Percentiles rank a stretch among this genome's conserved stretches.
Evolutionary conservation across 129 eudicot species (phyloP).

Genomic region (Rutidosis leptorrhynchoides): DNA sequence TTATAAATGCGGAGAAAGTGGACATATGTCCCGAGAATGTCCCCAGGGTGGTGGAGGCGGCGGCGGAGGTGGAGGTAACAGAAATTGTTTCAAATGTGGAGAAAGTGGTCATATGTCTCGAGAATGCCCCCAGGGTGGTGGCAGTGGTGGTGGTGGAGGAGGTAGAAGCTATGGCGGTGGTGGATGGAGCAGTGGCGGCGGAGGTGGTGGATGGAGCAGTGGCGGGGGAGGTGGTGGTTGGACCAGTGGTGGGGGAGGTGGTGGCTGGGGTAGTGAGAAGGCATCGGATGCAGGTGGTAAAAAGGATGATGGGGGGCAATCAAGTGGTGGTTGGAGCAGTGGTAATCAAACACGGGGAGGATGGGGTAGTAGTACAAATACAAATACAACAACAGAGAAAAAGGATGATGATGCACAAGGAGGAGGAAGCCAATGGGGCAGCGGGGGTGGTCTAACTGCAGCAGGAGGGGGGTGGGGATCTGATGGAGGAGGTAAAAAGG

Average conservation of each 20-base stretch:
- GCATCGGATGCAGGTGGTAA: slow-evolving; percentile 23
- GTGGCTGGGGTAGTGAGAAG: slow-evolving; percentile 34
- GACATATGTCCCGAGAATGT: slow-evolving; percentile 28
- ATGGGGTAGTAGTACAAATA: too few relatives aligned
- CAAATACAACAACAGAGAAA: slow-evolving; percentile 22
- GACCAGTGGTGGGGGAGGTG: slow-evolving; percentile 21
- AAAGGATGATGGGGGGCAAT: slow-evolving; percentile 19
- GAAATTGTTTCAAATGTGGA: slow-evolving; percentile 17
- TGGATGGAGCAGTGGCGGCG: not conserved
- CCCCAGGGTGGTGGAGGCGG: slow-evolving; percentile 22
- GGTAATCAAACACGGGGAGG: slow-evolving; percentile 27
- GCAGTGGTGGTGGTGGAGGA: slow-evolving; percentile 16
- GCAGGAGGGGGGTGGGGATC: slow-evolving; percentile 22
- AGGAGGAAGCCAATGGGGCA: slow-evolving; percentile 23
- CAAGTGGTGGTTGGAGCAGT: slow-evolving; percentile 28
- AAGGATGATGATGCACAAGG: slow-evolving; percentile 31
- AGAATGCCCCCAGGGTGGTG: slow-evolving; percentile 29
- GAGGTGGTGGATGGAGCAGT: not conserved
- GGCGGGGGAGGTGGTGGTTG: slow-evolving; percentile 15
- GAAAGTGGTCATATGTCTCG: slow-evolving; percentile 29
- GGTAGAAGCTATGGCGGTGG: slow-evolving; percentile 9
- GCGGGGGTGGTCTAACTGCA: slow-evolving; percentile 12
- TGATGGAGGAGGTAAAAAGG: slow-evolving; percentile 8
- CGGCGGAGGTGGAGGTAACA: slow-evolving; percentile 18
- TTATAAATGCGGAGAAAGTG: slow-evolving; percentile 16